A percentile compares a stretch with the other conserved stretches of the same genome.
Conservation (phyloP, 1,284 basidiomycete genomes). For the Bondarzewia mesenterica region DNA sequence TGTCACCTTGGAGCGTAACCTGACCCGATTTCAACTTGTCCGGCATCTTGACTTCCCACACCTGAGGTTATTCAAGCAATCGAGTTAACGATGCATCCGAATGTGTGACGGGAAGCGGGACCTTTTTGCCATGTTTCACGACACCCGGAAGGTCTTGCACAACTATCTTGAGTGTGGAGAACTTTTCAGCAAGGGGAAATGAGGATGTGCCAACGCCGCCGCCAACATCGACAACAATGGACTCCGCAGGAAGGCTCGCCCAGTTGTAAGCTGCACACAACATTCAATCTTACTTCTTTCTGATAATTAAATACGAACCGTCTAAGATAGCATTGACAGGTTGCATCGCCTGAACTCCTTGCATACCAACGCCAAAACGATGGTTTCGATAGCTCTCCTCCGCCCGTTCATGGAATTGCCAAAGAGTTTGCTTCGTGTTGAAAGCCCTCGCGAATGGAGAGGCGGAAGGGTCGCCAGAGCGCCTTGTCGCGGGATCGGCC, state of each 20-base stretch:
- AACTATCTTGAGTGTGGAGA: constrained; percentile 24
- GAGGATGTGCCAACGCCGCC: constrained; percentile 30
- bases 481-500: constrained; percentile 12
- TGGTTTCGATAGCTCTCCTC: neutral
- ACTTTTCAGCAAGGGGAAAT: constrained; percentile 19
- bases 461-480: constrained; percentile 9
- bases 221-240: constrained; percentile 34
- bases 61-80: constrained; percentile 12
- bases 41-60: constrained; percentile 23
- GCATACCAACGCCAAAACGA: constrained; percentile 1
- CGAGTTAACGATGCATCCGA: neutral
- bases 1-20: constrained; percentile 17
- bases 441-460: constrained; percentile 13
- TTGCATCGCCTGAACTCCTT: neutral
- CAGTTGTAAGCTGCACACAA: constrained; percentile 26
- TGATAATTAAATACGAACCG: neutral
- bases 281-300: neutral
- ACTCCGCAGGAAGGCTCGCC: constrained; percentile 19
- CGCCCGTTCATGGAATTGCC: neutral
- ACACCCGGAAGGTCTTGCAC: constrained; percentile 29
- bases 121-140: constrained; percentile 22
- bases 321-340: neutral
- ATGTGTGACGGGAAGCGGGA: constrained; percentile 10
- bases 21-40: constrained; percentile 16
- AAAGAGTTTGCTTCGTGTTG: constrained; percentile 3